A percentile compares a stretch with the other conserved stretches of the same genome.
phyloP scores from a whole-genome alignment of 1,284 basidiomycete genomes.

The Apiotrichum gracile region DNA sequence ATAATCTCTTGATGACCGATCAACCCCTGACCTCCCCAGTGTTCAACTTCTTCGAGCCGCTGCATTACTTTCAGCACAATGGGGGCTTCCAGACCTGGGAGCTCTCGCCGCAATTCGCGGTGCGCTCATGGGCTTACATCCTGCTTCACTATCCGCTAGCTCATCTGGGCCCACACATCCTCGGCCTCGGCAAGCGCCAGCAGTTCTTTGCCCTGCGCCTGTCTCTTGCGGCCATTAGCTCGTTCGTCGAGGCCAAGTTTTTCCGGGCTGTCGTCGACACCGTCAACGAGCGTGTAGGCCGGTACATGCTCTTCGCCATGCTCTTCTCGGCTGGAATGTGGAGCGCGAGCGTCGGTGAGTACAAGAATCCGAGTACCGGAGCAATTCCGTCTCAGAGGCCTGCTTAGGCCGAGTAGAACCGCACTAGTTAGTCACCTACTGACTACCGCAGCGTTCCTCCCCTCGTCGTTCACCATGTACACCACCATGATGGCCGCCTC shows the following conservation, averaged over 20 bases:
- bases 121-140: constrained; percentile 92
- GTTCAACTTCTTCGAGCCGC: constrained; percentile 97
- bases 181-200: constrained; percentile 45
- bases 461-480: constrained; percentile 94
- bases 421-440: neutral
- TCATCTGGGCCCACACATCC: constrained; percentile 37
- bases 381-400: neutral
- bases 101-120: constrained; percentile 78
- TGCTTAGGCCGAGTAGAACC: neutral
- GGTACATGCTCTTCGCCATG: constrained; percentile 83
- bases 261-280: constrained; percentile 74
- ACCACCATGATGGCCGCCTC: constrained; percentile 75
- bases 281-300: constrained; percentile 80
- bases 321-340: constrained; percentile 87
- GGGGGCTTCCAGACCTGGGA: constrained; percentile 98
- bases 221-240: constrained; percentile 66
- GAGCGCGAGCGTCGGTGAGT: constrained; percentile 72
- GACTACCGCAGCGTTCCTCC: constrained; percentile 67
- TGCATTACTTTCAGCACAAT: constrained; percentile 80
- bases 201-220: constrained; percentile 82
- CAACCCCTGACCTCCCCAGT: constrained; percentile 53
- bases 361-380: neutral
- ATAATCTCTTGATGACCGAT: neutral
- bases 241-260: constrained; percentile 75
- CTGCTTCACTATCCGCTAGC: constrained; percentile 58